A percentile compares a stretch with the other conserved stretches of the same genome.
Evolutionary conservation across 164 flowering plant genomes (phyloP).

Genomic region (Brasenia schreberi): DNA sequence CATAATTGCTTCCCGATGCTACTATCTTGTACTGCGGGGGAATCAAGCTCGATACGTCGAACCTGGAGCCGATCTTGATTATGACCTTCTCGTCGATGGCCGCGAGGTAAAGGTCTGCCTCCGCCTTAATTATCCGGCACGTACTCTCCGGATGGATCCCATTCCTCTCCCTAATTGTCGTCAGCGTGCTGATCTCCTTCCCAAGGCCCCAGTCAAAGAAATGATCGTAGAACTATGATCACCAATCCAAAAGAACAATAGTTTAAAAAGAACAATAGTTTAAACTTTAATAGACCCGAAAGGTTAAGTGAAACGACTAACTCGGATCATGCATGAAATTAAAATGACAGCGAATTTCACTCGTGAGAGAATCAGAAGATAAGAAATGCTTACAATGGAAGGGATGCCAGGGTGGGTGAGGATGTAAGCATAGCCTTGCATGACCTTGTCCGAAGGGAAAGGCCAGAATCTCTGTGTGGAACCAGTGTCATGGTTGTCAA

Average conservation of each 20-base stretch:
- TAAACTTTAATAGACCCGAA: neutral
- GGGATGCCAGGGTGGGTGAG: conserved; percentile 85
- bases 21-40: neutral
- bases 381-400: conserved; percentile 29
- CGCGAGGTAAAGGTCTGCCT: conserved; percentile 2
- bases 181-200: neutral
- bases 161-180: neutral
- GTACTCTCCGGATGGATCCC: neutral
- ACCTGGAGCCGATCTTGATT: conserved; percentile 2
- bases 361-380: neutral
- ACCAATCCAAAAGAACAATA: neutral
- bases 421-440: conserved; percentile 71
- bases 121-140: neutral
- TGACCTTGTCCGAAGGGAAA: conserved; percentile 16
- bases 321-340: neutral
- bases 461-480: conserved; percentile 1
- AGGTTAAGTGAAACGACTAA: neutral
- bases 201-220: conserved; percentile 1
- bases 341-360: too few relatives aligned
- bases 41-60: neutral
- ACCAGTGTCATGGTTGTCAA: conserved; percentile 2
- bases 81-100: conserved; percentile 3
- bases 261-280: too few relatives aligned
- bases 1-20: neutral
- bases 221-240: conserved; percentile 1